Evolutionary conservation across 2,329 filamentous ascomycete species (phyloP).

Genomic region (Talaromyces piceae): DNA sequence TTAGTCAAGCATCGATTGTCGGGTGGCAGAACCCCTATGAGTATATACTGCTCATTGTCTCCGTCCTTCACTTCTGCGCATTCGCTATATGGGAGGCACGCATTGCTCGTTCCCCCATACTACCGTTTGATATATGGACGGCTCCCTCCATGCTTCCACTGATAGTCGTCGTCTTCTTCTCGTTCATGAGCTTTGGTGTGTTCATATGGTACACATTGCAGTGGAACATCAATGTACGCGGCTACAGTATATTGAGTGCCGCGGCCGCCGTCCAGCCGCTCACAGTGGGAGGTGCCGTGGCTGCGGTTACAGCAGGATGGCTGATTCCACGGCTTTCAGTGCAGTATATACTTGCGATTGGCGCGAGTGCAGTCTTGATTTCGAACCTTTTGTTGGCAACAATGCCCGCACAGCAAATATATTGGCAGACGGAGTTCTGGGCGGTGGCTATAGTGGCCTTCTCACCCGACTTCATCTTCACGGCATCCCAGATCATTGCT

Average conservation of each 20-base stretch:
- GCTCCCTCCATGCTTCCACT: conserved; percentile 39
- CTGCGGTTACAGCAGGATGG: conserved; percentile 37
- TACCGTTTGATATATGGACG: conserved; percentile 40
- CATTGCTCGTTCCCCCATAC: conserved; percentile 33
- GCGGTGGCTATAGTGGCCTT: conserved; percentile 28
- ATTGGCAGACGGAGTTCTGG: conserved; percentile 38
- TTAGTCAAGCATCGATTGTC: conserved; percentile 37
- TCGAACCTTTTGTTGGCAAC: conserved; percentile 36
- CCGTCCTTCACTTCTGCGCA: conserved; percentile 25
- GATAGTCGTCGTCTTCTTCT: conserved; percentile 38
- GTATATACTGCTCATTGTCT: conserved; percentile 32
- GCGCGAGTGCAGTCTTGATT: conserved; percentile 23
- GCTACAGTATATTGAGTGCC: conserved; percentile 33
- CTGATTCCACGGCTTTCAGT: conserved; percentile 41
- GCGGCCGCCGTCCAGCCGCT: conserved; percentile 37
- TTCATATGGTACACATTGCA: conserved; percentile 43
- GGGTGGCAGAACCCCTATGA: conserved; percentile 41
- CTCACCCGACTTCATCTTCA: conserved; percentile 45
- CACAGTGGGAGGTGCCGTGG: conserved; percentile 30
- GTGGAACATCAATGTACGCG: conserved; percentile 39
- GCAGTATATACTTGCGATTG: conserved; percentile 43
- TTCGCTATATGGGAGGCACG: conserved; percentile 36
- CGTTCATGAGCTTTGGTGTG: conserved; percentile 44
- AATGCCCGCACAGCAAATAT: conserved; percentile 39
- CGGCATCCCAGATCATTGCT: conserved; percentile 47